Percentiles rank a stretch among this genome's conserved stretches.
These are phyloP conservation scores for Ramalina intermedia DNA, from an alignment of 495 filamentous ascomycete genomes.

Conservation along the genomic window DNA sequence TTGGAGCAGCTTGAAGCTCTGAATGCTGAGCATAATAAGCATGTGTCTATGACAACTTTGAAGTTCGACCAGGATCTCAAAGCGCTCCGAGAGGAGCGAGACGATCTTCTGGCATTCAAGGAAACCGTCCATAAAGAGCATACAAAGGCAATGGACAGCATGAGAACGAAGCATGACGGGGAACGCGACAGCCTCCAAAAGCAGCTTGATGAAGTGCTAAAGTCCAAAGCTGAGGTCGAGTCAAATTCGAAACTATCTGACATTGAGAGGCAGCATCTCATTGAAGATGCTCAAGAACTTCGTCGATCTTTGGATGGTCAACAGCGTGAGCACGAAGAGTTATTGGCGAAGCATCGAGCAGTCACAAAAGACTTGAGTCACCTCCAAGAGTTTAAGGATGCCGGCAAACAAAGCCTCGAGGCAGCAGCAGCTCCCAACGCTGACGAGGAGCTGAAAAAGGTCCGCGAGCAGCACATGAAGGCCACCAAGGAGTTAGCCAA, in stretches of 20 bases:
- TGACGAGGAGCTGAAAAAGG: constrained; percentile 1
- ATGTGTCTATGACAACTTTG: neutral
- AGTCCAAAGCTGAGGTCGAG: neutral
- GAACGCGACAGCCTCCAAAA: neutral
- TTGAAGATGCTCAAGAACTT: neutral
- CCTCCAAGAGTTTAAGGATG: neutral
- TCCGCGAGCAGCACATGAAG: constrained; percentile 1
- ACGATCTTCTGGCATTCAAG: neutral
- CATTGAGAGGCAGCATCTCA: neutral
- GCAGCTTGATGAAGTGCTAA: neutral
- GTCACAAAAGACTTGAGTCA: neutral
- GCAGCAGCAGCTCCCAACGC: neutral
- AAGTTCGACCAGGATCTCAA: too few species aligned
- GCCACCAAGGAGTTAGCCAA: neutral
- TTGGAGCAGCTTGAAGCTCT: neutral
- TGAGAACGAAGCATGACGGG: neutral
- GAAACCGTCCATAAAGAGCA: neutral
- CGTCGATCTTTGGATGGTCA: neutral
- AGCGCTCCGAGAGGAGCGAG: neutral
- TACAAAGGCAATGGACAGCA: neutral
- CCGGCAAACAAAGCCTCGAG: neutral
- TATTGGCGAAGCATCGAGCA: neutral
- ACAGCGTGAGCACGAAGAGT: neutral
- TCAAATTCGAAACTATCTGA: neutral
- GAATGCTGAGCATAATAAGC: neutral